Conservation (phyloP, 2,329 filamentous ascomycete genomes). For the Pyrenophora teres region DNA sequence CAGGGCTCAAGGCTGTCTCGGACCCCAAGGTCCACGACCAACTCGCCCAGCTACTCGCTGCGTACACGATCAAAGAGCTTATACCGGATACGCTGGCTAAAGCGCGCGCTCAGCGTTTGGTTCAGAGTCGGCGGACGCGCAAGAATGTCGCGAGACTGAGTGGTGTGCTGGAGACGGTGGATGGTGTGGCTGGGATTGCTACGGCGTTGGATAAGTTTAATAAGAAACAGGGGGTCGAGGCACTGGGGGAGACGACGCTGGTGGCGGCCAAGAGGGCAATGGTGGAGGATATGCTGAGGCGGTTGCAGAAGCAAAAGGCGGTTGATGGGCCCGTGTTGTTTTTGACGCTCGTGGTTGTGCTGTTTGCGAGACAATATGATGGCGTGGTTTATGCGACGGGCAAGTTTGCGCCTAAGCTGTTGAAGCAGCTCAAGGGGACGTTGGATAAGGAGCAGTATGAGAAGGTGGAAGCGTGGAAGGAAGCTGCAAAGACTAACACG, state of each 20-base stretch:
- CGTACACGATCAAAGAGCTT: constrained; percentile 41
- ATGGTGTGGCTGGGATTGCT: constrained; percentile 14
- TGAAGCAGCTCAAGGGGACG: constrained; percentile 41
- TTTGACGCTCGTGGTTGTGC: constrained; percentile 41
- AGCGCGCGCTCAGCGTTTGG: constrained; percentile 36
- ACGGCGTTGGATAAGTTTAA: constrained; percentile 39
- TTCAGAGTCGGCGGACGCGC: constrained; percentile 37
- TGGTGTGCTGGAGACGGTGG: constrained; percentile 21
- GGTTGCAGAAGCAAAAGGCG: constrained; percentile 42
- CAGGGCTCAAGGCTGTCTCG: constrained; percentile 27
- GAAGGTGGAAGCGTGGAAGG: constrained; percentile 46
- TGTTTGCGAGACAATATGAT: constrained; percentile 35
- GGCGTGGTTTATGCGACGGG: constrained; percentile 49
- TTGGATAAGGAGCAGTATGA: constrained; percentile 32
- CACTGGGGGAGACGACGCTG: constrained; percentile 8
- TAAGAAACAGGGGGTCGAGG: constrained; percentile 38
- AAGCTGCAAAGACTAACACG: constrained; percentile 40
- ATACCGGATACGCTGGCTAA: constrained; percentile 40
- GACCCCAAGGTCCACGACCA: constrained; percentile 43
- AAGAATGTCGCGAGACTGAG: constrained; percentile 41
- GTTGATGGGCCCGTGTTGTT: constrained; percentile 46
- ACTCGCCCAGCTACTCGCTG: constrained; percentile 38
- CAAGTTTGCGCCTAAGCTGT: constrained; percentile 48
- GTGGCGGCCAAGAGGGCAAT: constrained; percentile 30
- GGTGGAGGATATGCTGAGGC: constrained; percentile 40